These are phyloP conservation scores for Naganishia liquefaciens DNA, from an alignment of 1,284 basidiomycete genomes.

Conservation along the genomic window DNA sequence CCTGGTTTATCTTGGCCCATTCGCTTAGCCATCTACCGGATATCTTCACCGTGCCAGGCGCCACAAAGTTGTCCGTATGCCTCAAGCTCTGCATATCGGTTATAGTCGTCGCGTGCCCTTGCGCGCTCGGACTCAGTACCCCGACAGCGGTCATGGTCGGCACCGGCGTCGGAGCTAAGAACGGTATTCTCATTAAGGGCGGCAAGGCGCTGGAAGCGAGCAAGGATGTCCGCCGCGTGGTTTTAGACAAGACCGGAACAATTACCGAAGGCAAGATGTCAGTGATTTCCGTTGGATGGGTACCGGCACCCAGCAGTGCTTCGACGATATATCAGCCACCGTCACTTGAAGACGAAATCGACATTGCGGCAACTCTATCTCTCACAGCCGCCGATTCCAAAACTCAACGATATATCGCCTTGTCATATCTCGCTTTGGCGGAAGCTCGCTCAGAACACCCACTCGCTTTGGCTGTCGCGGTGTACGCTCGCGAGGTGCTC, in stretches of 20 bases:
- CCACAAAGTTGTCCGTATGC: slow-evolving; percentile 85
- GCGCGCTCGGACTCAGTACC: slow-evolving; percentile 92
- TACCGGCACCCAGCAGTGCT: slow-evolving; percentile 52
- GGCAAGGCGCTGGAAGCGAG: slow-evolving; percentile 92
- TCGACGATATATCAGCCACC: slow-evolving; percentile 7
- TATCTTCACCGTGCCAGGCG: slow-evolving; percentile 80
- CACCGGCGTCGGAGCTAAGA: slow-evolving; percentile 93
- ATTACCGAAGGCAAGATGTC: slow-evolving; percentile 82
- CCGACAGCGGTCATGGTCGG: slow-evolving; percentile 99
- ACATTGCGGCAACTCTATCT: slow-evolving; percentile 46
- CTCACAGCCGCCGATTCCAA: slow-evolving; percentile 49
- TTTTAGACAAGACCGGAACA: slow-evolving; percentile 98
- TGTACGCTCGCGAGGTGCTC: slow-evolving; percentile 72
- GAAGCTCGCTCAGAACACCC: slow-evolving; percentile 95
- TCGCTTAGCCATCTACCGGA: slow-evolving; percentile 66
- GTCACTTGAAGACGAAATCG: slow-evolving; percentile 35
- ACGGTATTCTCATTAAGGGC: slow-evolving; percentile 98
- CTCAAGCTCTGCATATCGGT: slow-evolving; percentile 97
- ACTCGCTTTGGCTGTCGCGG: slow-evolving; percentile 84
- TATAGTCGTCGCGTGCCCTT: slow-evolving; percentile 97
- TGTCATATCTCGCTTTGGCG: slow-evolving; percentile 78
- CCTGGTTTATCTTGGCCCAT: slow-evolving; percentile 78
- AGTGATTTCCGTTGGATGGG: slow-evolving; percentile 77
- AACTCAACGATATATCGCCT: slow-evolving; percentile 61
- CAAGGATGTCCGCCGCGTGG: slow-evolving; percentile 73